Base-by-base conservation (phyloP, 805 yeast genomes). In the Ogataea allantospora region DNA sequence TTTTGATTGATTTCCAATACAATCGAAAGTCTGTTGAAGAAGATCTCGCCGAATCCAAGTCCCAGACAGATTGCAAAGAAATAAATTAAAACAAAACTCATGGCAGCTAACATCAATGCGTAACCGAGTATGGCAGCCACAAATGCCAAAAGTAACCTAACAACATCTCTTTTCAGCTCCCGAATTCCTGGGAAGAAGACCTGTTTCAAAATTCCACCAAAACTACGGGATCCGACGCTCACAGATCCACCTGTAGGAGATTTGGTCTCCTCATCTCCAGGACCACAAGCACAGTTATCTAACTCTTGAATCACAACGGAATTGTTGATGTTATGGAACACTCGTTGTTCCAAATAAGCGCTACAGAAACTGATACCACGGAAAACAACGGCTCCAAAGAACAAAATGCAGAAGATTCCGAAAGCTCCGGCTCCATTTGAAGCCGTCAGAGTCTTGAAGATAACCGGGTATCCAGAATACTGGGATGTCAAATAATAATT, bases 11-110 rank as follows among this genome's bases (percentile, higher is more conserved):
- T 50, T 12, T 55, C 59, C 32, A 65, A 25, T 6, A 62, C 65
- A 22, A 65, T 70, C 17, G 74, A 54, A 31, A 78, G 57, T 56
- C 85, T 74, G 48, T 80, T 81, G 60, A 81, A 82, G 50, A 77
- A 72, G 29, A 83, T 76, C 51, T 83, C 85, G 24, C 87, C 86
- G 40, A 82, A 63, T 0, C 88, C 72, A 42, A 82, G 63, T 8
- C 95, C 95, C 12, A 79, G 50, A 12, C 80, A 75, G 20, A 82
- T 79, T 2, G 86, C 91, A 61, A 84, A 84, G 58, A 84, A 80
- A 48, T 84, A 84, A 0, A 77, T 62, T 30, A 82, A 48, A 7
- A 82, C 72, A 55, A 68, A 83, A 27, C 83, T 68, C 95, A 84
- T 84, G 5, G 83, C 83, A 11, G 79, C 88, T 63, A 84, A 70